Percentiles rank a stretch among this genome's conserved stretches.
Evolutionary conservation across 78 protist genomes (phyloP).

Genomic region (Emiliania huxleyi): DNA sequence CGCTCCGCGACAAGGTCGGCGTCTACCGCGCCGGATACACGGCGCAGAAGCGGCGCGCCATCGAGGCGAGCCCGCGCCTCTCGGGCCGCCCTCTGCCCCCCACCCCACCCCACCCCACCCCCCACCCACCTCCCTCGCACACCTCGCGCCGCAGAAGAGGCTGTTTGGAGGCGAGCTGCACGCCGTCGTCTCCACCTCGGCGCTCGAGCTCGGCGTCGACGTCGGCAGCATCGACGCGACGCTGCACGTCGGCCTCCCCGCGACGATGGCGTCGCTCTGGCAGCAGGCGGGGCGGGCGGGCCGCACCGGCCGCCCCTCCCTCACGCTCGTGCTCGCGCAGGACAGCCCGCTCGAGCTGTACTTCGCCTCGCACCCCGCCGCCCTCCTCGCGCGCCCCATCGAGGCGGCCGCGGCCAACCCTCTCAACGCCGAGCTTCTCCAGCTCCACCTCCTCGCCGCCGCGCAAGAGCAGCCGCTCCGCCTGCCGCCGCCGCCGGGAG

Average conservation of each 20-base stretch:
- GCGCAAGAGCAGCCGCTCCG: background rate
- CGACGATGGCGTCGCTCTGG: background rate
- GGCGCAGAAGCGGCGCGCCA: constrained; percentile 18
- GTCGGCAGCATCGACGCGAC: constrained; percentile 35
- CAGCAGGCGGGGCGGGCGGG: background rate
- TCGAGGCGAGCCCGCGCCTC: too few relatives aligned
- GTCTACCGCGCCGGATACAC: constrained; percentile 45
- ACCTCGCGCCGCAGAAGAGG: too few relatives aligned
- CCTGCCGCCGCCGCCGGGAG: background rate
- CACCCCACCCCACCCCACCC: too few relatives aligned
- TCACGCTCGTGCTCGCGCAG: background rate
- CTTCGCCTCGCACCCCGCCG: background rate
- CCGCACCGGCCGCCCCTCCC: background rate
- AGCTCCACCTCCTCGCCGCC: background rate
- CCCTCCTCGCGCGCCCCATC: background rate
- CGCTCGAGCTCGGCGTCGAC: constrained; percentile 70
- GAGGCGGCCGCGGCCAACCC: background rate
- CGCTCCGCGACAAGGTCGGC: background rate
- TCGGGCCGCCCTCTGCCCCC: too few relatives aligned
- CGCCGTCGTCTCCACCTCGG: constrained; percentile 49
- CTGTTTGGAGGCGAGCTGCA: constrained; percentile 40
- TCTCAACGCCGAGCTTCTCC: background rate
- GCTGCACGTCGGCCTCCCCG: constrained; percentile 47
- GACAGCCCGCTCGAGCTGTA: background rate
- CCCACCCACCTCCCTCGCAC: too few relatives aligned